Percentiles rank a stretch among this genome's conserved stretches.
Evolutionary conservation across 805 yeast genomes (phyloP).

Genomic region (Candida berthetii): DNA sequence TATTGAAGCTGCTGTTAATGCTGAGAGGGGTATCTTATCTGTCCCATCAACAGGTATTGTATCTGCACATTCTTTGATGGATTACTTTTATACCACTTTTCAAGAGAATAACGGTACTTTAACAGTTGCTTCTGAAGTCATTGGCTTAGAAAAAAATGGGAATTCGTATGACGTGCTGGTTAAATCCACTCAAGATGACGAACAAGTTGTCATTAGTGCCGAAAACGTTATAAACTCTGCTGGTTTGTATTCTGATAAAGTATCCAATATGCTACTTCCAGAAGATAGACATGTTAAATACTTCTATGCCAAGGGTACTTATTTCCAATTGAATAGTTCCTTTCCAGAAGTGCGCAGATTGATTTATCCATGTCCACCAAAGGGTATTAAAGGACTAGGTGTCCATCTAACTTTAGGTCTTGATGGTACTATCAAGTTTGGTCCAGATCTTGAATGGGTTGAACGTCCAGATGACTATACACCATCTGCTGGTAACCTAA

Average conservation of each 20-base stretch:
- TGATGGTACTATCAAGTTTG: constrained; percentile 75
- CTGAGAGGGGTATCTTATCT: constrained; percentile 51
- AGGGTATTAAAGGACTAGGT: constrained; percentile 70
- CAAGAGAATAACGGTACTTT: constrained; percentile 59
- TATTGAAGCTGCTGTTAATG: constrained; percentile 64
- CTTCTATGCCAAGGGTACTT: constrained; percentile 81
- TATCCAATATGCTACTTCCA: constrained; percentile 69
- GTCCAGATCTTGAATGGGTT: constrained; percentile 88
- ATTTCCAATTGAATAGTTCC: constrained; percentile 50
- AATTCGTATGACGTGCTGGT: constrained; percentile 25
- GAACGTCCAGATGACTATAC: constrained; percentile 38
- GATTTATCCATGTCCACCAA: constrained; percentile 78
- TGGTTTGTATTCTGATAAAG: constrained; percentile 68
- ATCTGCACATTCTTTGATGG: constrained; percentile 73
- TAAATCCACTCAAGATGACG: constrained; percentile 21
- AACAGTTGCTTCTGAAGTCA: constrained; percentile 56
- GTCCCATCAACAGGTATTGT: constrained; percentile 85
- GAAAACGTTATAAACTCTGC: constrained; percentile 70
- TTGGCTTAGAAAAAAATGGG: constrained; percentile 21
- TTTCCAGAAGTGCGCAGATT: constrained; percentile 46
- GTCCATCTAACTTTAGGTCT: constrained; percentile 82
- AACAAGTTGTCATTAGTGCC: constrained; percentile 36
- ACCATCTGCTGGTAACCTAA: constrained; percentile 42
- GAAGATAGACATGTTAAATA: constrained; percentile 47
- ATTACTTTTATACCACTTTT: constrained; percentile 45